Evolutionary conservation across 768 basidiomycete genomes (phyloP).

Genomic region (Gloeopeniophorella convolvens): DNA sequence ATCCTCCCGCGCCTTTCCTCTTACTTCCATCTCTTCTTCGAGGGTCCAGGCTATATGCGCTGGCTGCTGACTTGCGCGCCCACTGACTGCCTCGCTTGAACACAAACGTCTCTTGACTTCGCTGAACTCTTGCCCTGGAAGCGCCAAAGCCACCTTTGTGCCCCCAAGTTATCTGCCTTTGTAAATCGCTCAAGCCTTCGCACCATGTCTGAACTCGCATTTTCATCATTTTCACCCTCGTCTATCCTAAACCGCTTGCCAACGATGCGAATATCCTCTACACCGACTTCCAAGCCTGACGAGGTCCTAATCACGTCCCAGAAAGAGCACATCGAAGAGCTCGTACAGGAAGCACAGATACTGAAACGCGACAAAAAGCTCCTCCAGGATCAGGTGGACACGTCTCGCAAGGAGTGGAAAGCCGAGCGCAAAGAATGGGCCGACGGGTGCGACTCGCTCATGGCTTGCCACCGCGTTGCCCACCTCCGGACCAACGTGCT

Average conservation of each 20-base stretch:
- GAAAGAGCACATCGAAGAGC: conserved; percentile 64
- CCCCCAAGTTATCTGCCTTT: too few species aligned
- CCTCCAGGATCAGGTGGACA: conserved; percentile 37
- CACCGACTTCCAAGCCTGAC: conserved; percentile 28
- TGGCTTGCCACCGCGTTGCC: conserved; percentile 58
- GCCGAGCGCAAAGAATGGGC: conserved; percentile 53
- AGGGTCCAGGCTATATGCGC: too few species aligned
- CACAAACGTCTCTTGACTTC: too few species aligned
- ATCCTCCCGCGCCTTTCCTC: too few species aligned
- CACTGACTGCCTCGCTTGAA: too few species aligned
- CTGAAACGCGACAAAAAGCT: conserved; percentile 56
- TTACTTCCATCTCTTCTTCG: too few species aligned
- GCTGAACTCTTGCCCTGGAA: too few species aligned
- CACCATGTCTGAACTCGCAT: too few species aligned
- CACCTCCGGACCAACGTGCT: conserved; percentile 50
- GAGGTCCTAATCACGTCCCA: conserved; percentile 53
- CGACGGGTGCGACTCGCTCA: conserved; percentile 54
- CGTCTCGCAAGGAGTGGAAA: conserved; percentile 44
- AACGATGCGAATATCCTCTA: conserved; percentile 18
- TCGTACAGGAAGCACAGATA: conserved; percentile 60
- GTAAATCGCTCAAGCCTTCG: background rate
- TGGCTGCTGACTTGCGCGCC: too few species aligned
- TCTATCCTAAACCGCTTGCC: conserved; percentile 13
- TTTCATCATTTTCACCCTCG: too few species aligned
- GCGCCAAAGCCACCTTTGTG: too few species aligned